Evolutionary conservation across 192 early-diverging fungal genomes (phyloP).

Genomic region (Backusella psychrophila): DNA sequence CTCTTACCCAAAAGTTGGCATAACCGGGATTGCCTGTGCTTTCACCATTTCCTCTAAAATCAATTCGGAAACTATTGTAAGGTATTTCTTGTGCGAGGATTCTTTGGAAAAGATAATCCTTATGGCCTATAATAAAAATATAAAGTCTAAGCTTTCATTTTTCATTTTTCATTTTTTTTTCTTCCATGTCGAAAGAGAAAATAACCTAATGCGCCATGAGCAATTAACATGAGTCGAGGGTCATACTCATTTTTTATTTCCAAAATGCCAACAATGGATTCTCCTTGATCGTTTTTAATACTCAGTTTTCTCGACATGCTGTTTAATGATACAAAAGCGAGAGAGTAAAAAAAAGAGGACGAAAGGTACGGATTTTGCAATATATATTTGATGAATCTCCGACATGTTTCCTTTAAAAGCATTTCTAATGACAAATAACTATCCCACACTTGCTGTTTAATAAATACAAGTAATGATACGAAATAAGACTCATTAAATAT

Average conservation of each 20-base stretch:
- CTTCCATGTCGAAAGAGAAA: neutral
- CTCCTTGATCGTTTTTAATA: neutral
- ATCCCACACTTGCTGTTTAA: neutral
- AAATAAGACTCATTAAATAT: neutral
- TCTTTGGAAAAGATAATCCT: slow-evolving; percentile 37
- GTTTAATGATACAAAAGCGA: neutral
- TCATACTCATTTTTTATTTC: neutral
- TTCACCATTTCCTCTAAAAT: slow-evolving; percentile 40
- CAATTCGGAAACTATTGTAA: slow-evolving; percentile 36
- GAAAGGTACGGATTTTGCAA: neutral
- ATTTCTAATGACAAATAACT: slow-evolving; percentile 2
- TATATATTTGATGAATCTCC: neutral
- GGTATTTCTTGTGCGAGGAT: slow-evolving; percentile 31
- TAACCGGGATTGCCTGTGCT: slow-evolving; percentile 27
- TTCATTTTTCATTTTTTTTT: too few relatives aligned
- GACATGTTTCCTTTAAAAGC: neutral
- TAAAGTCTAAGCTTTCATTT: neutral
- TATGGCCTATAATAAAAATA: slow-evolving; percentile 17
- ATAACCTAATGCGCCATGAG: slow-evolving; percentile 10
- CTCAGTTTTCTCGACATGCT: neutral
- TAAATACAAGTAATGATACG: neutral
- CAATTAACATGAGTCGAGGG: slow-evolving; percentile 12
- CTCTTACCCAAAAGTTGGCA: slow-evolving; percentile 1
- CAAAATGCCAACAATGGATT: slow-evolving; percentile 5
- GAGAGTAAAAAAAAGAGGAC: neutral